Evolutionary conservation across 352 stramenopile genomes (phyloP).

Genomic region (Halophytophthora batemanensis): DNA sequence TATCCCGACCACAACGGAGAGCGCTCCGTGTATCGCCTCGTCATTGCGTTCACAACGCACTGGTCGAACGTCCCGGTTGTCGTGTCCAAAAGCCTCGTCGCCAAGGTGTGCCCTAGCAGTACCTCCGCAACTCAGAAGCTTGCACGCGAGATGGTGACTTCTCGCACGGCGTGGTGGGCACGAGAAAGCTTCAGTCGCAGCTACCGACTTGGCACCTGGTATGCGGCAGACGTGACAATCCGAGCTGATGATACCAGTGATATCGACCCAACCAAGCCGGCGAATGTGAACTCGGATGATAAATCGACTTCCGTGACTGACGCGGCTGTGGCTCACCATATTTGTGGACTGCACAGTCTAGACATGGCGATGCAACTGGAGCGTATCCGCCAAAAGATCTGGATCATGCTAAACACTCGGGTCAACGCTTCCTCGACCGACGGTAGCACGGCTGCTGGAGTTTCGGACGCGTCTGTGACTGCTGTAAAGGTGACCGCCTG

Average conservation of each 20-base stretch:
- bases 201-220: slow-evolving; percentile 78
- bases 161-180: slow-evolving; percentile 70
- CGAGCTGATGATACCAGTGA: slow-evolving; percentile 1
- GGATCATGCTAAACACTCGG: slow-evolving; percentile 38
- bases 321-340: slow-evolving; percentile 21
- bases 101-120: slow-evolving; percentile 48
- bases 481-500: slow-evolving; percentile 30
- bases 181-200: slow-evolving; percentile 74
- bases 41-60: slow-evolving; percentile 44
- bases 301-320: slow-evolving; percentile 8
- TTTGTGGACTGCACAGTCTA: slow-evolving; percentile 42
- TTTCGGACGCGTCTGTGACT: slow-evolving; percentile 10
- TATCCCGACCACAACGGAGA: slow-evolving; percentile 34
- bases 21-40: slow-evolving; percentile 61
- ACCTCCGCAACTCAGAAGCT: slow-evolving; percentile 50
- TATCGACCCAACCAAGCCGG: background rate
- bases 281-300: background rate
- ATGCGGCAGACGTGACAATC: slow-evolving; percentile 41
- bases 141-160: slow-evolving; percentile 38
- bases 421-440: background rate
- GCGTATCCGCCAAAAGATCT: slow-evolving; percentile 58
- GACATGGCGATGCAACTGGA: slow-evolving; percentile 58
- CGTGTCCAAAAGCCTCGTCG: slow-evolving; percentile 64
- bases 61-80: slow-evolving; percentile 55
- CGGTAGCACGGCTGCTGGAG: background rate